A percentile compares a stretch with the other conserved stretches of the same genome.
These are phyloP conservation scores for Solanum virginianum DNA, from an alignment of 257 asterid species.

Conservation along the genomic window DNA sequence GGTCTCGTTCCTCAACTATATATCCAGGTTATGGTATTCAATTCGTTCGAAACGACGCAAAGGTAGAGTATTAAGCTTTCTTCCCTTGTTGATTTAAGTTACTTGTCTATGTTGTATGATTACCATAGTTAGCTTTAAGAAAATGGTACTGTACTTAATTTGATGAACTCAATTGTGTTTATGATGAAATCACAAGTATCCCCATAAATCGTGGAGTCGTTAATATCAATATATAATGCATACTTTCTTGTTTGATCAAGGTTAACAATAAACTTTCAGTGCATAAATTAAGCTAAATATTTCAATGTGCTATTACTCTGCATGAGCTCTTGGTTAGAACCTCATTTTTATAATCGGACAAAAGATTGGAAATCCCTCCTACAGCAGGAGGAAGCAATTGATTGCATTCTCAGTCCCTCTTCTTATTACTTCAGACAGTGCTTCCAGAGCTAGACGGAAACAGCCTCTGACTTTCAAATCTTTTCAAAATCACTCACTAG, in stretches of 20 bases:
- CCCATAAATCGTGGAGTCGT: too few species aligned
- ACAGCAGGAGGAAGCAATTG: too few species aligned
- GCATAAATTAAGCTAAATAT: not conserved
- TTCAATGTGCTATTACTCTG: not conserved
- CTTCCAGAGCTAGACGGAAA: too few species aligned
- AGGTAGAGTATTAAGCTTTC: conserved; percentile 22
- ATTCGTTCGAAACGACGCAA: conserved; percentile 80
- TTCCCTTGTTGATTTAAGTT: not conserved
- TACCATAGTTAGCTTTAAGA: not conserved
- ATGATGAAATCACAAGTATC: too few species aligned
- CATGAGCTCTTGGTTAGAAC: not conserved
- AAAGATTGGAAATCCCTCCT: too few species aligned
- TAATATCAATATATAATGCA: too few species aligned
- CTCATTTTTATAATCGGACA: too few species aligned
- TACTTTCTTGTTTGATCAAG: too few species aligned
- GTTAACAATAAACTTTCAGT: not conserved
- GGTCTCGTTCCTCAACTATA: conserved; percentile 80
- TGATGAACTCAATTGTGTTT: not conserved
- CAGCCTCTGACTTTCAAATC: too few species aligned
- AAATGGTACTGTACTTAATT: not conserved
- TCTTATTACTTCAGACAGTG: too few species aligned
- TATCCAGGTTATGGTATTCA: conserved; percentile 92
- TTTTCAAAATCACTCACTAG: too few species aligned
- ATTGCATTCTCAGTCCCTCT: too few species aligned
- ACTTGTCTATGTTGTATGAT: not conserved